Evolutionary conservation across 306 rosid species (phyloP), one percentile per base, ranked within the genome.

Genomic region (Oxytropis ochrocephala): DNA sequence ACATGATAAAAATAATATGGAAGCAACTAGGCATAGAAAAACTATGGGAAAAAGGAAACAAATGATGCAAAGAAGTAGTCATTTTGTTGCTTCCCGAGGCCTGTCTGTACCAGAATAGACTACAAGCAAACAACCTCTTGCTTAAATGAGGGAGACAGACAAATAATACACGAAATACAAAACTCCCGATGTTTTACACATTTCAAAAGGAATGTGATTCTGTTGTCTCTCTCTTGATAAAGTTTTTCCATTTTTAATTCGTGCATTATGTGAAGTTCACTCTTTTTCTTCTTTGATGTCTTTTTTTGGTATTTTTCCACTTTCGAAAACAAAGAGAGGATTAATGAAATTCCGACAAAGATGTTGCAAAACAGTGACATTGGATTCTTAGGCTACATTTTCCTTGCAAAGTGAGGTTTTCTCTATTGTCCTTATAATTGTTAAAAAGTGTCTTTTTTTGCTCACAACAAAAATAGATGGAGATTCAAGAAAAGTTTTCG

Each of bases 321-420:
- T 0, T 13, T 57, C n/a, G 58, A 21, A 21, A 1, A 60, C 43
- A 3, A 5, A 30, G 50, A 87, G 91, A 67, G 29, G 43, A 68
- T 88, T 19, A 72, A 64, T 57, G 13, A 74, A 17, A 27, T 92
- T 66, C 43, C 82, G 32, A 74, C 70, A 36, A 89, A 89, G 73
- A 76, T 64, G 78, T 75, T 89, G 64, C 68, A 67, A 69, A 69
- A 52, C 7, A 92, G 92, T 59, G 97, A 87, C 5, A 85, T 87
- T 72, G 64, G 82, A 17, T 14, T 42, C 58, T 46, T 79, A 33
- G 82, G 86, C 6, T 84, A 90, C 39, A 89, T 89, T 76, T 74
- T 92, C 33, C 84, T 92, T 44, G 95, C 96, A 14, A 92, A 92
- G 97, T 87, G 59, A 81, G 68, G 53, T 41, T 63, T 56, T 53